phyloP scores from a whole-genome alignment of 345 rosid genomes.

The Salix dunnii region DNA sequence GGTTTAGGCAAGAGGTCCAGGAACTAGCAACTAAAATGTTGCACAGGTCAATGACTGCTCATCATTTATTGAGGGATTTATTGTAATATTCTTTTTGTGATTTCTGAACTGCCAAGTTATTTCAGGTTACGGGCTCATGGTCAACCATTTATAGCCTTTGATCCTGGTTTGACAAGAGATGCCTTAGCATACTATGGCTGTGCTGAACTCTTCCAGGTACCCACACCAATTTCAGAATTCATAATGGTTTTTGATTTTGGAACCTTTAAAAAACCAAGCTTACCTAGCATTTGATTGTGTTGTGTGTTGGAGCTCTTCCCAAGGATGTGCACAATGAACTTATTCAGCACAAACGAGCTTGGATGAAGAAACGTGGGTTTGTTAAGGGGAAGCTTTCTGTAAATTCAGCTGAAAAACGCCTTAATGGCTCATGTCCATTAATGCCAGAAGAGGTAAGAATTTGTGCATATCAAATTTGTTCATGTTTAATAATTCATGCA shows the following conservation, averaged over 20 bases:
- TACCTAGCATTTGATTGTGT: constrained; percentile 23
- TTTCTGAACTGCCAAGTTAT: constrained; percentile 6
- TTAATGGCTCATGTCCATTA: constrained; percentile 76
- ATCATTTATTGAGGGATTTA: background rate
- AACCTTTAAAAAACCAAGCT: constrained; percentile 14
- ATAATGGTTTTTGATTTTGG: constrained; percentile 9
- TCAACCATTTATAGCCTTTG: constrained; percentile 84
- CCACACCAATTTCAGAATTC: constrained; percentile 18
- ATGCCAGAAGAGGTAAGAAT: constrained; percentile 87
- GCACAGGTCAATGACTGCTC: constrained; percentile 47
- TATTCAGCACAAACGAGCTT: constrained; percentile 89
- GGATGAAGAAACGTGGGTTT: constrained; percentile 86
- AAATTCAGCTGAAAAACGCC: constrained; percentile 60
- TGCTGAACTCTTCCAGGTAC: constrained; percentile 99
- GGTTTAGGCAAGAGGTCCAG: constrained; percentile 79
- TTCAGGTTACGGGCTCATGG: constrained; percentile 78
- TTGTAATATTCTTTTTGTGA: background rate
- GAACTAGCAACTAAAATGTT: constrained; percentile 76
- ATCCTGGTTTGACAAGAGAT: constrained; percentile 96
- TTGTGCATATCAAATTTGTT: background rate
- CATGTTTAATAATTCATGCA: background rate
- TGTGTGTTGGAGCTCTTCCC: constrained; percentile 52
- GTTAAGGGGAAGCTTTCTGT: constrained; percentile 71
- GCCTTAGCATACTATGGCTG: constrained; percentile 94
- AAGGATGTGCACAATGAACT: constrained; percentile 97